These are phyloP conservation scores for Lippia alba DNA, from an alignment of 305 asterid genomes.

Conservation along the genomic window DNA sequence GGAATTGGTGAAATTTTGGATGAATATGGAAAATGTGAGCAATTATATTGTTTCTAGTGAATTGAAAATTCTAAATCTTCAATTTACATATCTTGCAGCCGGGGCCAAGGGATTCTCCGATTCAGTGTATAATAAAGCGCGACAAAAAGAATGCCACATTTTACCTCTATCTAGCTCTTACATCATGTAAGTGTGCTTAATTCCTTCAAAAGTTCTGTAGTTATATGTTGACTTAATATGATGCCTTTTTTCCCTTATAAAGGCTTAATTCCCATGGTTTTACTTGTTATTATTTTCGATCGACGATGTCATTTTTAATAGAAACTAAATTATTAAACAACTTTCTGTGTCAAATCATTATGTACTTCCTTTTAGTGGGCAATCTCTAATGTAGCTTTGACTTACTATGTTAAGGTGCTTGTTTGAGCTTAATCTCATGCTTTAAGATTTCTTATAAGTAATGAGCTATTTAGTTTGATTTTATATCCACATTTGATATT, in stretches of 20 bases:
- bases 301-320: conserved; percentile 6
- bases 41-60: not conserved
- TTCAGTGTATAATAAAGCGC: conserved; percentile 87
- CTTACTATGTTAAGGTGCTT: conserved; percentile 26
- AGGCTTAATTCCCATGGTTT: not conserved
- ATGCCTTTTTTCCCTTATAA: conserved; percentile 12
- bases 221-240: conserved; percentile 18
- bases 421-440: conserved; percentile 14
- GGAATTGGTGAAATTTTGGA: not conserved
- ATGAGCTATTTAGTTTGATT: not conserved
- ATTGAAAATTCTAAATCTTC: conserved; percentile 11
- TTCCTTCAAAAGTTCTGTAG: conserved; percentile 20
- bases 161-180: conserved; percentile 81
- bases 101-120: conserved; percentile 81
- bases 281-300: conserved; percentile 12
- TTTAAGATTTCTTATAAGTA: not conserved
- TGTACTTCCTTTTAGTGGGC: conserved; percentile 21
- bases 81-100: conserved; percentile 60
- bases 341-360: conserved; percentile 29
- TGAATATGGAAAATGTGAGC: not conserved
- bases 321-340: not conserved
- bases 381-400: conserved; percentile 32
- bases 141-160: conserved; percentile 87
- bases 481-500: not conserved
- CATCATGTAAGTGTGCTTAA: conserved; percentile 69